A percentile compares a stretch with the other conserved stretches of the same genome.
phyloP scores from a whole-genome alignment of 2,329 filamentous ascomycete genomes.

The Lecanoromycetidae sp. region DNA sequence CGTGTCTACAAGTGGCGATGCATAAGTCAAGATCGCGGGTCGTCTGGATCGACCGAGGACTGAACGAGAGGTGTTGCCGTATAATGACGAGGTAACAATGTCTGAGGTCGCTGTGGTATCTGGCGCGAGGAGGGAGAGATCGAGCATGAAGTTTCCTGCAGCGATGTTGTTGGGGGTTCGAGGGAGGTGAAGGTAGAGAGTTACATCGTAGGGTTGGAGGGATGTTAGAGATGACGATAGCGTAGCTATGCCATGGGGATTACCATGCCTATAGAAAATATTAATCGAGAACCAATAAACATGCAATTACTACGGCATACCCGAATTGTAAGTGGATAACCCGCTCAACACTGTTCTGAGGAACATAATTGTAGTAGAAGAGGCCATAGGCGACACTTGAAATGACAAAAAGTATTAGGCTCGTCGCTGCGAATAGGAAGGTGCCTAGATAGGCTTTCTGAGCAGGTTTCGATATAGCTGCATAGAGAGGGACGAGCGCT shows the following conservation, averaged over 20 bases:
- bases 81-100: background rate
- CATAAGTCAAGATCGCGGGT: slow-evolving; percentile 68
- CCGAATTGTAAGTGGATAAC: slow-evolving; percentile 56
- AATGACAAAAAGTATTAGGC: slow-evolving; percentile 43
- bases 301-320: slow-evolving; percentile 27
- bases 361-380: slow-evolving; percentile 59
- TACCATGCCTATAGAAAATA: slow-evolving; percentile 17
- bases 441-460: slow-evolving; percentile 52
- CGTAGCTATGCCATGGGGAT: slow-evolving; percentile 42
- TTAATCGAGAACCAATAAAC: background rate
- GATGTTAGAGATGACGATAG: slow-evolving; percentile 47
- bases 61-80: slow-evolving; percentile 24
- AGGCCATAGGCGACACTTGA: slow-evolving; percentile 50
- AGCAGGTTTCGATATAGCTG: slow-evolving; percentile 49
- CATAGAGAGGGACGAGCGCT: slow-evolving; percentile 41
- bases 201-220: slow-evolving; percentile 74
- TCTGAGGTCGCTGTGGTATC: slow-evolving; percentile 1
- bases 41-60: slow-evolving; percentile 55
- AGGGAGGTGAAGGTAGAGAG: slow-evolving; percentile 62
- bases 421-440: slow-evolving; percentile 41
- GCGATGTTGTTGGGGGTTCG: slow-evolving; percentile 62
- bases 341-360: slow-evolving; percentile 50
- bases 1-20: slow-evolving; percentile 54
- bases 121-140: slow-evolving; percentile 53
- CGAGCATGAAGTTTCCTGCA: slow-evolving; percentile 90